phyloP scores from a whole-genome alignment of 306 rosid species.

The Coriaria nepalensis region DNA sequence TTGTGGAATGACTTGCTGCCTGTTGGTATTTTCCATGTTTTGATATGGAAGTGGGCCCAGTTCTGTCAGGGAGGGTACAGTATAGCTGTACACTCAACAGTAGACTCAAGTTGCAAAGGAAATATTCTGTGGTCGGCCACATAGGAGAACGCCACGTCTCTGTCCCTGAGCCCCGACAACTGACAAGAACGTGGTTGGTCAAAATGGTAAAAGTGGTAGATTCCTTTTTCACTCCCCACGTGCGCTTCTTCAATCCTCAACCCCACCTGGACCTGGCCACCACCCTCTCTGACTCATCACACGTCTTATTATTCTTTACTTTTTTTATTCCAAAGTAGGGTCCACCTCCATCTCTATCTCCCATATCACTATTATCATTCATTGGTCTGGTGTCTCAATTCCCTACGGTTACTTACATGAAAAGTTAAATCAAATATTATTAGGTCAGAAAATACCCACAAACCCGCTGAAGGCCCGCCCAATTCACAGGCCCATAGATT shows the following conservation, averaged over 20 bases:
- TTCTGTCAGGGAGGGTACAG: conserved; percentile 15
- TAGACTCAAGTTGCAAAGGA: conserved; percentile 5
- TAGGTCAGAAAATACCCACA: too few relatives aligned
- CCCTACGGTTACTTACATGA: not conserved
- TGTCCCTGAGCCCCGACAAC: not conserved
- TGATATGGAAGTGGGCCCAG: conserved; percentile 3
- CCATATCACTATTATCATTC: too few relatives aligned
- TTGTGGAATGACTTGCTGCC: too few relatives aligned
- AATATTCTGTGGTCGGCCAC: conserved; percentile 27
- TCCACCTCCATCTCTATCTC: not conserved
- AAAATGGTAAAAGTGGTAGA: conserved; percentile 20
- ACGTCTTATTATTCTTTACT: not conserved
- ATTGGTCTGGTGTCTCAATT: not conserved
- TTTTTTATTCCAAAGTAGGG: conserved; percentile 10
- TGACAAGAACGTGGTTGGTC: conserved; percentile 23
- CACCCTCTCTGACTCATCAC: not conserved
- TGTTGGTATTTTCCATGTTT: too few relatives aligned
- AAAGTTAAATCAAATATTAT: too few relatives aligned
- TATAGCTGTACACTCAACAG: not conserved
- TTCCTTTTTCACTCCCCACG: conserved; percentile 57
- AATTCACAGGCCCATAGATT: too few relatives aligned
- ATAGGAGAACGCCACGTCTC: not conserved
- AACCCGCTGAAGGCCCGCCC: too few relatives aligned
- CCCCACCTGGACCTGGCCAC: conserved; percentile 29
- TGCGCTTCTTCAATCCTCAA: conserved; percentile 43